Evolutionary conservation across 176 grass and related monocot genomes (phyloP), one percentile per base, ranked within the genome.

Genomic region (Aechmea fasciata): DNA sequence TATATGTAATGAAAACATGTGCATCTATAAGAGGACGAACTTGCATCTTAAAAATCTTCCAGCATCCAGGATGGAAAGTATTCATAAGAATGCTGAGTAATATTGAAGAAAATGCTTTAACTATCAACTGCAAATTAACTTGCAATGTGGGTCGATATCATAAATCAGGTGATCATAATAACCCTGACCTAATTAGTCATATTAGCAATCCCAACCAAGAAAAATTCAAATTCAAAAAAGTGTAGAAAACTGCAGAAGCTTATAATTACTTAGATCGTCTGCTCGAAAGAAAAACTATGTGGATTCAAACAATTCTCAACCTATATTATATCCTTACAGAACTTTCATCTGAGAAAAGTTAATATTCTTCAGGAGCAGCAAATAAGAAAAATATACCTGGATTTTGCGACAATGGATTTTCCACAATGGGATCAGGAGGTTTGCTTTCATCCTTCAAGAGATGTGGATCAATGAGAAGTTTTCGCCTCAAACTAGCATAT

Each of bases 331-430:
- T 18, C 18, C 19, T 3, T 24, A n/a, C 10, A 11, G n/a, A 63
- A 63, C 9, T 20, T 62, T 2, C 57, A n/a, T 11, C 57, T 0
- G n/a, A 63, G 23, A 23, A 57, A 29, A 57, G 13, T 17, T n/a
- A 9, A 57, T 19, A 59, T 59, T 59, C 10, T 18, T 20, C 54
- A n/a, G 13, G 19, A 59, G 54, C 13, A 59, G 54, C 13, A 73
- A 51, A 77, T 19, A 66, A 70, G 72, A 76, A 47, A 67, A 20
- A 52, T 74, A 74, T 51, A 85, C 83, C 94, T 85, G 94, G 94
- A 67, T 85, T 97, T 79, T 97, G 94, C 48, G 94, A 97, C 18
- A 97, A 69, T 48, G 94, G 94, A 71, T 97, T 90, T 68, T 97
- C 94, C 71, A 92, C 68, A 48, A 69, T 15, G 69, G 84, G 79